Evolutionary conservation across 208 protist genomes (phyloP).

Genomic region (Trypanosoma mega): DNA sequence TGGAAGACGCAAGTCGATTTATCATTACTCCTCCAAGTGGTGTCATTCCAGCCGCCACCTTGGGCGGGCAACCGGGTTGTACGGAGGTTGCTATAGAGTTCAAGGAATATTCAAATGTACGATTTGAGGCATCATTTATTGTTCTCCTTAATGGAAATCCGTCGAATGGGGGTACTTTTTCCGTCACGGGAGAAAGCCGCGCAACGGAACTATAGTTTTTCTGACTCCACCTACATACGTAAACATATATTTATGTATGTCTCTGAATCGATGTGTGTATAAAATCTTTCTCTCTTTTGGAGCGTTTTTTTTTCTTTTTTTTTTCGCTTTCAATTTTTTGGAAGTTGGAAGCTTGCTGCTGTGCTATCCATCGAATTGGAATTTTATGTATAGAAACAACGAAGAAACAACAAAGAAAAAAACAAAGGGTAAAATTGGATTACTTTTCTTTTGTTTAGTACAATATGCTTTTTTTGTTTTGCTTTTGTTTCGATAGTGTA

Average conservation of each 20-base stretch:
- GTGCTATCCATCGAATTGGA: no score
- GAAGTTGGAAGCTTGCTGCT: no score
- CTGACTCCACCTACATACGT: no score
- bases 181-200: conserved; percentile 74
- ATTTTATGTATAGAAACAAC: neutral
- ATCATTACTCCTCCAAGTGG: conserved; percentile 40
- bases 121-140: conserved; percentile 65
- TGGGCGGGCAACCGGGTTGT: conserved; percentile 62
- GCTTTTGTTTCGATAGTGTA: neutral
- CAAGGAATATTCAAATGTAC: conserved; percentile 59
- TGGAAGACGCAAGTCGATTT: conserved; percentile 50
- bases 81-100: conserved; percentile 51
- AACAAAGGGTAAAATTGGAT: neutral
- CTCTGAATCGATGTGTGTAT: no score
- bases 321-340: neutral
- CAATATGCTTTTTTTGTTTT: neutral
- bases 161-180: conserved; percentile 32
- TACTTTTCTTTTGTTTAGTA: neutral
- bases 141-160: conserved; percentile 48
- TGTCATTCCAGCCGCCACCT: conserved; percentile 58
- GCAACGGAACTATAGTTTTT: conserved; percentile 85
- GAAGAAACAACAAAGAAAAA: conserved; percentile 5
- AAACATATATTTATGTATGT: no score
- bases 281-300: no score
- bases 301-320: neutral